A percentile compares a stretch with the other conserved stretches of the same genome.
These are phyloP conservation scores for Poterioochromonas sp. DNA, from an alignment of 352 stramenopile genomes.

Conservation along the genomic window DNA sequence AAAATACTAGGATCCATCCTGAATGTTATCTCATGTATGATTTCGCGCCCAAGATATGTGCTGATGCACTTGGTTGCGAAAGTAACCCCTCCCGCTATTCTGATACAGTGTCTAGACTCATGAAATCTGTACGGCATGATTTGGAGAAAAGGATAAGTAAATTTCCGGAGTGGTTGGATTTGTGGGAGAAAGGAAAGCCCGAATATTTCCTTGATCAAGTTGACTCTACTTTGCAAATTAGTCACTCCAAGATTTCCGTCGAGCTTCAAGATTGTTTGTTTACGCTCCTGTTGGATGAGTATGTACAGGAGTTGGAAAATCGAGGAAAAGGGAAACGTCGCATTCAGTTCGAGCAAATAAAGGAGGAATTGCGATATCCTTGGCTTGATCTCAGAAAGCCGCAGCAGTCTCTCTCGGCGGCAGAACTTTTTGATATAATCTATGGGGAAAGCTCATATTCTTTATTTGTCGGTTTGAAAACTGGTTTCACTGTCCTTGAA, in stretches of 20 bases:
- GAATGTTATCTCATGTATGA: conserved; percentile 49
- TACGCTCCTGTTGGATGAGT: conserved; percentile 6
- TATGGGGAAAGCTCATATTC: conserved; percentile 43
- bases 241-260: neutral
- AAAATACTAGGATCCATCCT: conserved; percentile 49
- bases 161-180: conserved; percentile 30
- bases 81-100: neutral
- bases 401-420: conserved; percentile 12
- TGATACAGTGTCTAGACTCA: conserved; percentile 3
- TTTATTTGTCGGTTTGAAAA: conserved; percentile 39
- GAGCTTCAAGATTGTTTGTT: conserved; percentile 40
- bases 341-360: conserved; percentile 38
- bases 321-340: conserved; percentile 30
- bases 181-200: neutral
- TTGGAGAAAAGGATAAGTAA: conserved; percentile 30
- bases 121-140: conserved; percentile 2
- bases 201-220: neutral
- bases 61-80: conserved; percentile 43
- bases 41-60: conserved; percentile 45
- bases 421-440: conserved; percentile 47
- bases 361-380: conserved; percentile 47
- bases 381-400: conserved; percentile 37
- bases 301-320: conserved; percentile 35
- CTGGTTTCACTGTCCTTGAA: conserved; percentile 22
- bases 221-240: neutral